Evolutionary conservation across 2,329 filamentous ascomycete species (phyloP), one percentile per base, ranked within the genome.

Genomic region (Hymenoscyphus occultus): DNA sequence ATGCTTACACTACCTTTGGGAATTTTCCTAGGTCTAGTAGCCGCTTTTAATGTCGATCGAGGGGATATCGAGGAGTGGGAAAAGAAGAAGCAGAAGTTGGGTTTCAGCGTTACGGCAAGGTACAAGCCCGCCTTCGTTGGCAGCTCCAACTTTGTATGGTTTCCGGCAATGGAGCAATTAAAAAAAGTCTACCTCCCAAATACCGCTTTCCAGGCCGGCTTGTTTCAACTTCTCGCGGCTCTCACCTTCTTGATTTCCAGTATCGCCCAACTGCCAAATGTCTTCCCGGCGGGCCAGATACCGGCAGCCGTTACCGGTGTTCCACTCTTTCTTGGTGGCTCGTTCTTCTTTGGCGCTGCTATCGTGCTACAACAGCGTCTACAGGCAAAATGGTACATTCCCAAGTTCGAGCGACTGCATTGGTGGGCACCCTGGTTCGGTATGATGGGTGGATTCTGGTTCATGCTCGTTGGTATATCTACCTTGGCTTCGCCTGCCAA

Each of bases 31-130:
- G 61, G 54, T 31, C 51, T 63, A 6, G 6, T 63, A 10, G 61
- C 31, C 22, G 61, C 61, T 7, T 63, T 63, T 51, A 63, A 63
- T 22, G 45, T 58, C 10, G 61, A 63, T 28, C 51, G 61, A 10
- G 61, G 61, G 14, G 56, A 32, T 0, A 22, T 42, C n/a, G 39
- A 58, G 12, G 59, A 60, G 12, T 51, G 45, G 45, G 40, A 63
- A 42, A 16, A 22, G 13, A 45, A 63, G n/a, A 28, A 19, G 19
- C 16, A 51, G 14, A 63, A 58, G 54, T 22, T 42, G 12, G 61
- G 54, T 13, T 22, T 14, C 28, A 9, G n/a, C n/a, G 22, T 22
- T 19, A 35, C 61, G 16, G 60, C 45, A 56, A 31, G 12, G 13
- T 63, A 63, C 28, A 42, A 58, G 28, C 61, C 61, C 10, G 61